phyloP scores from a whole-genome alignment of 2,329 filamentous ascomycete genomes.

The Xylariaceae sp. region DNA sequence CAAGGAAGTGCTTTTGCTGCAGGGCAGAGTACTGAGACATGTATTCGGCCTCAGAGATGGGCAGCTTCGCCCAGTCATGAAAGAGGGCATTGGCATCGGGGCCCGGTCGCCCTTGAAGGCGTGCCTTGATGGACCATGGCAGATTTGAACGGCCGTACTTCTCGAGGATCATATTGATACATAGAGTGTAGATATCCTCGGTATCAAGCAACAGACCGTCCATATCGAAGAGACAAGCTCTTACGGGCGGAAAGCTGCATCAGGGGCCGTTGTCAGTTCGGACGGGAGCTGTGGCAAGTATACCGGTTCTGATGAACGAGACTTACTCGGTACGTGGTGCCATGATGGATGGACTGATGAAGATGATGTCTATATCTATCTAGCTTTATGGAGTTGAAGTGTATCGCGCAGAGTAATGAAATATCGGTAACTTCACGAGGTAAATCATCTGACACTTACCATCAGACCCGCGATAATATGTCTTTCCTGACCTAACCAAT shows the following conservation, averaged over 20 bases:
- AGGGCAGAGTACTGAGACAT: conserved; percentile 51
- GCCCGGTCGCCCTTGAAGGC: conserved; percentile 60
- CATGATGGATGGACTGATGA: conserved; percentile 30
- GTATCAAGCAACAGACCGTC: conserved; percentile 92
- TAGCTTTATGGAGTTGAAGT: neutral
- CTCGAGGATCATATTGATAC: conserved; percentile 75
- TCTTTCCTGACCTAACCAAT: neutral
- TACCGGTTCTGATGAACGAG: neutral
- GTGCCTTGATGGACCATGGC: conserved; percentile 94
- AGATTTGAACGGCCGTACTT: conserved; percentile 67
- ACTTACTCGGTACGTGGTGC: conserved; percentile 43
- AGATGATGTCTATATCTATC: neutral
- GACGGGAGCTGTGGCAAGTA: conserved; percentile 11
- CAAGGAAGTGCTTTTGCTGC: conserved; percentile 68
- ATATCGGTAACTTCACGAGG: neutral
- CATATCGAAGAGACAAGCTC: conserved; percentile 98
- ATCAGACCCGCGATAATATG: neutral
- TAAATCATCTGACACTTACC: neutral
- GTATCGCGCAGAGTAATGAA: too few species aligned
- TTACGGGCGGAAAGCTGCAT: conserved; percentile 66
- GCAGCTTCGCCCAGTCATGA: conserved; percentile 78
- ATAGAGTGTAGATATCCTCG: conserved; percentile 81
- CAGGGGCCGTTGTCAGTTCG: conserved; percentile 16
- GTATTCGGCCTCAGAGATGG: conserved; percentile 68
- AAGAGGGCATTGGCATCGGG: conserved; percentile 51